Base-by-base conservation (phyloP, 192 early-diverging fungal genomes). In the Chytriomyces sp. region DNA sequence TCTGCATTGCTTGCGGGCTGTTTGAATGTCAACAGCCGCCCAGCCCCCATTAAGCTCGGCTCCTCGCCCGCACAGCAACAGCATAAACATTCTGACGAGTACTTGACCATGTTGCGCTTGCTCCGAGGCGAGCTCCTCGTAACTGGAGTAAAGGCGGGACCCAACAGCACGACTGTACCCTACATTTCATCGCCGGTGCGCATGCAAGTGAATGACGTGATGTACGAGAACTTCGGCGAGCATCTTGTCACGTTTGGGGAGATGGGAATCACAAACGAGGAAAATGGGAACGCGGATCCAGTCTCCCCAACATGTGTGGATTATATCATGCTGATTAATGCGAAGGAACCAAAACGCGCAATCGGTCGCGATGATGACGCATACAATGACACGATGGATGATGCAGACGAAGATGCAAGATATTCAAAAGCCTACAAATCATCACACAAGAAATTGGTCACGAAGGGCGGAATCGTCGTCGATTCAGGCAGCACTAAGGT, bases 201-300 rank as follows among this genome's bases (percentile, higher is more conserved):
- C 25, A 34, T 57, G 31, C 33, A 40, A n/a, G 78, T 81, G 44
- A 41, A 63, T 12, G 92, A 92, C 72, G 41, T 86, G 28, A 70
- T 91, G 37, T 77, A 86, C 34, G 83, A 88, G 59, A 55, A 82
- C 14, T 79, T 82, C 25, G 87, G 88, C 0, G 84, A 90, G 72
- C 91, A 93, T 38, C 91, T 91, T 3, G 85, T 94, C n/a, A 93
- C 92, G 0, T 90, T 89, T 81, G 91, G 89, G n/a, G 90, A 93
- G 57, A 81, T 84, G 22, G 57, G 39, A n/a, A 62, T 34, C 33
- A 44, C 33, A 25, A 36, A 19, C 3, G 61, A 1, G 34, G 61
- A 30, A 38, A 28, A 12, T 1, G 34, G 36, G 2, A 28, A 22
- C 19, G 7, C 28, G 8, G 60, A 39, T n/a, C 37, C 3, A 8